These are phyloP conservation scores for Plasmopara muralis DNA, from an alignment of 352 stramenopile genomes.

Conservation along the genomic window DNA sequence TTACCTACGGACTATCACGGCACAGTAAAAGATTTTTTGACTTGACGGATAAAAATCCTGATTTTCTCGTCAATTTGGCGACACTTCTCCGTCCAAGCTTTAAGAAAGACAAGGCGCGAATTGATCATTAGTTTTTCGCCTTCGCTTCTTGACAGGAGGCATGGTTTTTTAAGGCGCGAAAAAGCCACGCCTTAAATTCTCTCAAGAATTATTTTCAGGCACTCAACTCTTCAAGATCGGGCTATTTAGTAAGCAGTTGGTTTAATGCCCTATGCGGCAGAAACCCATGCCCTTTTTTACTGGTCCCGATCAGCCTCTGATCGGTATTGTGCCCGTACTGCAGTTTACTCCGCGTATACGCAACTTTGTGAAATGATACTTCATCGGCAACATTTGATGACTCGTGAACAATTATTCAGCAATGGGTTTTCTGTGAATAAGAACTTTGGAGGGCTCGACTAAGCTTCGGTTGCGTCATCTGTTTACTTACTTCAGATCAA, in stretches of 20 bases:
- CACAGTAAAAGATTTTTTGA: neutral
- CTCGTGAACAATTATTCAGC: no score
- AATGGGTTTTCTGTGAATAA: no score
- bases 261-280: neutral
- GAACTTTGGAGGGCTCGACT: no score
- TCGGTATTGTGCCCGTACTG: neutral
- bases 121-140: neutral
- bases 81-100: neutral
- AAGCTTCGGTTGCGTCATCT: no score
- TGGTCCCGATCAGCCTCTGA: neutral
- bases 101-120: neutral
- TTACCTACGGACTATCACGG: conserved; percentile 4
- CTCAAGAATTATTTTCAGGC: neutral
- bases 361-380: neutral
- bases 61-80: conserved; percentile 2
- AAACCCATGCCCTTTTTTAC: neutral
- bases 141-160: neutral
- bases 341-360: neutral
- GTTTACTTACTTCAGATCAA: no score
- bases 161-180: neutral
- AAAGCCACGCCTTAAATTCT: neutral
- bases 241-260: neutral
- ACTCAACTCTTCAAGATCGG: neutral
- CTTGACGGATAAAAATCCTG: neutral
- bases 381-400: no score